These are phyloP conservation scores for Podila epigama DNA, from an alignment of 192 early-diverging fungal genomes.

Conservation along the genomic window DNA sequence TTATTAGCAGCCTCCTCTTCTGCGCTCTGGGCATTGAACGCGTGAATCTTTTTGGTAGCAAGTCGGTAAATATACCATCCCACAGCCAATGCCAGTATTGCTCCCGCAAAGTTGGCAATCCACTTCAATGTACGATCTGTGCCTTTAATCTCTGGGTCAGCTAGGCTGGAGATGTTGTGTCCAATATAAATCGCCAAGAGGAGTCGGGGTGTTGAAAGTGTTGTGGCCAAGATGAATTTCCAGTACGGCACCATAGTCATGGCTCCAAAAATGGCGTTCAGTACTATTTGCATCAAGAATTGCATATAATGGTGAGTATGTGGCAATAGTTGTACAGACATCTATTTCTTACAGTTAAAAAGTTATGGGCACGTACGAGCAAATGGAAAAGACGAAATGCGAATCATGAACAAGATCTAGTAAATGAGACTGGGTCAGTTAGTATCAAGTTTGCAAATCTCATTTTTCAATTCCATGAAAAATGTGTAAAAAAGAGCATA, in stretches of 20 bases:
- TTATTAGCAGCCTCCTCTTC: not conserved
- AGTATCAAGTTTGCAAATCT: no score
- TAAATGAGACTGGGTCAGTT: not conserved
- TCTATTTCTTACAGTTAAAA: not conserved
- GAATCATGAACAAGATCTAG: slow-evolving; percentile 37
- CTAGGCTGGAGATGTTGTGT: slow-evolving; percentile 24
- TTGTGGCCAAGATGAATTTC: slow-evolving; percentile 32
- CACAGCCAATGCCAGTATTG: slow-evolving; percentile 12
- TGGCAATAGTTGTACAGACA: no score
- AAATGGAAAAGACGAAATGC: slow-evolving; percentile 37
- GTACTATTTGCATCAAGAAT: not conserved
- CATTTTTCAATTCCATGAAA: no score
- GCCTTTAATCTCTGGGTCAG: slow-evolving; percentile 22
- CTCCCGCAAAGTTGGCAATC: slow-evolving; percentile 15
- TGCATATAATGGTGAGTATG: not conserved
- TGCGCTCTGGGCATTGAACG: slow-evolving; percentile 16
- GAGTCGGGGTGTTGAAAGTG: slow-evolving; percentile 28
- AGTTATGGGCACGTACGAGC: slow-evolving; percentile 2
- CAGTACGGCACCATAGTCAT: slow-evolving; percentile 33
- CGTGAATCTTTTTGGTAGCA: slow-evolving; percentile 9
- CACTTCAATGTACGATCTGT: slow-evolving; percentile 25
- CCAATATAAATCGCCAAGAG: slow-evolving; percentile 38
- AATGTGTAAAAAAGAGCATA: not conserved
- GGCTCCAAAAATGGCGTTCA: slow-evolving; percentile 38
- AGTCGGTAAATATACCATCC: slow-evolving; percentile 40